Evolutionary conservation across 306 rosid species (phyloP).

Genomic region (Ormosia semicastrata): DNA sequence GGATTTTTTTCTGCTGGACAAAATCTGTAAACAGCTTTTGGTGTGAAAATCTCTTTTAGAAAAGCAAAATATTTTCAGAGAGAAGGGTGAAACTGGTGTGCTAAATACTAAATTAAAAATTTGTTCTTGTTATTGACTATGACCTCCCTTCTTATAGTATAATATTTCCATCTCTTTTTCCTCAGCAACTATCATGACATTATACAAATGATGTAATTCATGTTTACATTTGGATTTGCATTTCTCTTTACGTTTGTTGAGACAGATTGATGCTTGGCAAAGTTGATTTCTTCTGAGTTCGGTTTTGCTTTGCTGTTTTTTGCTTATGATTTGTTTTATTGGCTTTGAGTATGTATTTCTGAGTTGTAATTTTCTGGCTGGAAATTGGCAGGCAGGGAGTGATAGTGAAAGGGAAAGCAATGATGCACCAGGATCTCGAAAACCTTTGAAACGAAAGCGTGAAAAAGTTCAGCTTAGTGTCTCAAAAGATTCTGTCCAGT

Average conservation of each 20-base stretch:
- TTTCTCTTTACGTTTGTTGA: background rate
- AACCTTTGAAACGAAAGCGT: slow-evolving; percentile 50
- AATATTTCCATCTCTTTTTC: background rate
- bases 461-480: slow-evolving; percentile 42
- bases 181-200: background rate
- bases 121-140: background rate
- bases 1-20: background rate
- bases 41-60: background rate
- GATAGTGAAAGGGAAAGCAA: slow-evolving; percentile 72
- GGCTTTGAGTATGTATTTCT: slow-evolving; percentile 11
- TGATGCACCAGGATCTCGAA: slow-evolving; percentile 54
- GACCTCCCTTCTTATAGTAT: background rate
- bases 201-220: background rate
- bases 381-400: slow-evolving; percentile 58
- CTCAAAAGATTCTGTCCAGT: slow-evolving; percentile 48
- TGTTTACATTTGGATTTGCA: background rate
- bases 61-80: background rate
- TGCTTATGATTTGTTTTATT: background rate
- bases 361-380: slow-evolving; percentile 20
- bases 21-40: background rate
- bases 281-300: background rate
- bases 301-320: slow-evolving; percentile 10
- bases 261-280: background rate
- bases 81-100: background rate
- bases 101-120: background rate